Base-by-base conservation (phyloP, 2,329 filamentous ascomycete species). In the Bipolaris oryzae region DNA sequence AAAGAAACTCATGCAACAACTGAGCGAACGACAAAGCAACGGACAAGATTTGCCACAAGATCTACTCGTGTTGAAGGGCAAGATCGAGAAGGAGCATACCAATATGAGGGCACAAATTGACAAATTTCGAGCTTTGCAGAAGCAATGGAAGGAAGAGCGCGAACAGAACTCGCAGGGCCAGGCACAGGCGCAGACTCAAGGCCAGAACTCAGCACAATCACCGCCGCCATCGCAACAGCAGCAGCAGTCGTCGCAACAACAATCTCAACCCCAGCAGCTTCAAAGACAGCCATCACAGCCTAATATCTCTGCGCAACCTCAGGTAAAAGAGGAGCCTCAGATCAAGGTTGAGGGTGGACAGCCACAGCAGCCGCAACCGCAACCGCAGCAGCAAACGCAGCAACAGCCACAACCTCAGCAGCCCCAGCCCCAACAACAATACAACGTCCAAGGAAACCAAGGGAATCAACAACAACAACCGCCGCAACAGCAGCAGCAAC, bases 321-420 rank as follows among this genome's bases (percentile, higher is more conserved):
- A 63, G 28, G 62, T 74, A 9, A 74, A 74, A 20, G 74, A 75
- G 44, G 69, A 69, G 34, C 71, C 72, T 5, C 71, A 74, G 20
- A 72, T 76, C 53, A 76, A 76, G 58, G 51, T 73, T n/a, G 74
- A 76, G 53, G 69, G 67, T n/a, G 69, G 64, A 21, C 62, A 66
- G 34, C 47, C 58, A 39, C 58, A 60, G n/a, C 69, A 66, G 43
- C 60, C 57, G 41, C 66, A 70, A 47, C 58, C 64, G n/a, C 55
- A 62, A 28, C 60, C 68, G 48, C 61, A 65, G 31, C 44, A 35
- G 33, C 25, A 28, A 31, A 31, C 60, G 37, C 60, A 60, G n/a
- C 67, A 64, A 45, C 58, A 55, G 39, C 64, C 68, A 44, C 57
- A 64, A 20, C 37, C 15, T 18, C 37, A 38, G 37, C 42, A 63